Conservation (phyloP, 176 grass and related monocot genomes). For the Typha latifolia region DNA sequence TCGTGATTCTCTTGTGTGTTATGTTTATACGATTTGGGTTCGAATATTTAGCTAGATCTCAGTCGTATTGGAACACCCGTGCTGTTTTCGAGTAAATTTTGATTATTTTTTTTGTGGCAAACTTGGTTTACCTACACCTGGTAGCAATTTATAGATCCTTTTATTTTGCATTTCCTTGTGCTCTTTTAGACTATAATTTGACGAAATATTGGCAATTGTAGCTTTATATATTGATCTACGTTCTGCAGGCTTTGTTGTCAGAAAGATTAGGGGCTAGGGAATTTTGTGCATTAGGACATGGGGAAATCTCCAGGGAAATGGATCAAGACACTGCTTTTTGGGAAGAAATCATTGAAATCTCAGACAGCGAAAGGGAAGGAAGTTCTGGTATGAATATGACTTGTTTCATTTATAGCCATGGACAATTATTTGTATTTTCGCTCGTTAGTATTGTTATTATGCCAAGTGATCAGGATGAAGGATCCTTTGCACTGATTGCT, state of each 20-base stretch:
- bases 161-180: not conserved
- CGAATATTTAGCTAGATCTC: too few relatives aligned
- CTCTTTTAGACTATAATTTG: not conserved
- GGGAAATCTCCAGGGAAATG: conserved; percentile 85
- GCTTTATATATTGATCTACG: conserved; percentile 8
- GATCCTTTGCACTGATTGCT: not conserved
- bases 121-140: too few relatives aligned
- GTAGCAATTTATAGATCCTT: not conserved
- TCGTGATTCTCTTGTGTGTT: too few relatives aligned
- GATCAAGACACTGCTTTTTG: conserved; percentile 80
- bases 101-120: too few relatives aligned
- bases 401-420: not conserved
- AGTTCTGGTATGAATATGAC: conserved; percentile 22
- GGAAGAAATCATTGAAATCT: conserved; percentile 71
- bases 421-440: not conserved
- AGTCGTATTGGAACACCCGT: too few relatives aligned
- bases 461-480: not conserved
- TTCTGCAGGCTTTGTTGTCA: not conserved
- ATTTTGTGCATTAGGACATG: conserved; percentile 27
- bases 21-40: too few relatives aligned
- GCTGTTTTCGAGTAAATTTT: too few relatives aligned
- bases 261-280: conserved; percentile 9
- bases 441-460: not conserved
- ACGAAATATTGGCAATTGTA: not conserved
- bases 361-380: conserved; percentile 37